phyloP scores from a whole-genome alignment of 805 yeast species.

The Saccharomycopsis lassenensis region DNA sequence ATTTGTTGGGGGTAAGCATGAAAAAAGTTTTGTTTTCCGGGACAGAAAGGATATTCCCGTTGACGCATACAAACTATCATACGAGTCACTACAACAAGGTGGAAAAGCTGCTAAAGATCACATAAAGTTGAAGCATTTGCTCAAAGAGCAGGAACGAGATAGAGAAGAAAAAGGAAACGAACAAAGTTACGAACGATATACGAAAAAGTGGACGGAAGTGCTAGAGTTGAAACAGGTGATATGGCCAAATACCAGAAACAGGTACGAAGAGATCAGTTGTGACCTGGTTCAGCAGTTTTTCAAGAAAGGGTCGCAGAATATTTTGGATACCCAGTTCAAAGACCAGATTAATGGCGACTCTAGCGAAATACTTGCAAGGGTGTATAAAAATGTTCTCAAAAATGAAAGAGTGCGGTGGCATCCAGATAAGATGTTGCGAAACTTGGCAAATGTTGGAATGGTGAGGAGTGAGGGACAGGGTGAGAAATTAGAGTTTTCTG shows the following conservation, averaged over 20 bases:
- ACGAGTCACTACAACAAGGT: constrained; percentile 1
- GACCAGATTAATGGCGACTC: constrained; percentile 19
- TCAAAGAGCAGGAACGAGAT: constrained; percentile 21
- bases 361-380: constrained; percentile 1
- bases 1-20: too few relatives aligned
- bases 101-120: constrained; percentile 5
- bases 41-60: too few relatives aligned
- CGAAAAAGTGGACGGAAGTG: constrained; percentile 21
- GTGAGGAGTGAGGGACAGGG: neutral
- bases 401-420: constrained; percentile 47
- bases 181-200: constrained; percentile 20
- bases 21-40: too few relatives aligned
- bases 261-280: constrained; percentile 22
- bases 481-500: neutral
- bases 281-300: constrained; percentile 13
- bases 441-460: constrained; percentile 18
- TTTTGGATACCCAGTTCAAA: constrained; percentile 24
- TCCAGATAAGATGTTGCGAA: constrained; percentile 42
- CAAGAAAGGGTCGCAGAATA: constrained; percentile 2
- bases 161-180: too few relatives aligned
- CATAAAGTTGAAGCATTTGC: constrained; percentile 3
- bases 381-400: constrained; percentile 21
- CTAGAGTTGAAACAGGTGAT: constrained; percentile 20
- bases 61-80: constrained; percentile 7
- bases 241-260: constrained; percentile 28